Evolutionary conservation across 495 filamentous ascomycete species (phyloP).

Genomic region (Aspergillus cavernicola): DNA sequence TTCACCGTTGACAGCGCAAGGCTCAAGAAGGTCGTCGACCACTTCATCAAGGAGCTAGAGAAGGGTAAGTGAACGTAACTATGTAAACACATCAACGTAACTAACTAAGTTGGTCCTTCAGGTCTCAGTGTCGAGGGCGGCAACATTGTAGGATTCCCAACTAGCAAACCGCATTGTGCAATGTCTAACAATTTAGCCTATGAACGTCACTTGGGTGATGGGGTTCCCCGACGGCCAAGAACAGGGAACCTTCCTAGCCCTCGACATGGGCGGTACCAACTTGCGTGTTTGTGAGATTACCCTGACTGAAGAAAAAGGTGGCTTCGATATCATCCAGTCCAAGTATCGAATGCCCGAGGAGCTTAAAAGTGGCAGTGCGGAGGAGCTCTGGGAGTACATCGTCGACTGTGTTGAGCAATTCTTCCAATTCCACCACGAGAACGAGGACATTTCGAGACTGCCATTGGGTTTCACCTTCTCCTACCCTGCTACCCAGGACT

Average conservation of each 20-base stretch:
- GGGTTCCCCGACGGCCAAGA: slow-evolving; percentile 86
- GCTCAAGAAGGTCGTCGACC: slow-evolving; percentile 83
- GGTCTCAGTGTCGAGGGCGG: slow-evolving; percentile 85
- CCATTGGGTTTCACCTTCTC: slow-evolving; percentile 98
- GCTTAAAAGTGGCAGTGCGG: slow-evolving; percentile 82
- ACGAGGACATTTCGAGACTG: slow-evolving; percentile 55
- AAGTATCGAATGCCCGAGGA: slow-evolving; percentile 98
- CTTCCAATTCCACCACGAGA: slow-evolving; percentile 84
- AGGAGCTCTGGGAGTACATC: slow-evolving; percentile 97
- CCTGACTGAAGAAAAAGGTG: slow-evolving; percentile 83
- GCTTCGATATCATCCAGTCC: slow-evolving; percentile 98
- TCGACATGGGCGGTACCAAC: slow-evolving; percentile 99
- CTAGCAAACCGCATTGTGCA: background rate
- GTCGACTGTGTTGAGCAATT: slow-evolving; percentile 97
- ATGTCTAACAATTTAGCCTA: slow-evolving; percentile 59
- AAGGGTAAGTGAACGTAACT: slow-evolving; percentile 57
- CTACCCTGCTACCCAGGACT: slow-evolving; percentile 93
- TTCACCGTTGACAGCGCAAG: slow-evolving; percentile 77
- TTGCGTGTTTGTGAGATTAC: slow-evolving; percentile 96
- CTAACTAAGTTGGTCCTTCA: slow-evolving; percentile 20
- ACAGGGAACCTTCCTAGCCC: slow-evolving; percentile 83
- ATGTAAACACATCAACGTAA: background rate
- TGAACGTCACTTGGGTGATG: slow-evolving; percentile 99
- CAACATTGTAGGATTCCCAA: slow-evolving; percentile 69
- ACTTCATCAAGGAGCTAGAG: slow-evolving; percentile 83